These are phyloP conservation scores for Eucalyptus polybractea DNA, from an alignment of 345 rosid genomes.

Conservation along the genomic window DNA sequence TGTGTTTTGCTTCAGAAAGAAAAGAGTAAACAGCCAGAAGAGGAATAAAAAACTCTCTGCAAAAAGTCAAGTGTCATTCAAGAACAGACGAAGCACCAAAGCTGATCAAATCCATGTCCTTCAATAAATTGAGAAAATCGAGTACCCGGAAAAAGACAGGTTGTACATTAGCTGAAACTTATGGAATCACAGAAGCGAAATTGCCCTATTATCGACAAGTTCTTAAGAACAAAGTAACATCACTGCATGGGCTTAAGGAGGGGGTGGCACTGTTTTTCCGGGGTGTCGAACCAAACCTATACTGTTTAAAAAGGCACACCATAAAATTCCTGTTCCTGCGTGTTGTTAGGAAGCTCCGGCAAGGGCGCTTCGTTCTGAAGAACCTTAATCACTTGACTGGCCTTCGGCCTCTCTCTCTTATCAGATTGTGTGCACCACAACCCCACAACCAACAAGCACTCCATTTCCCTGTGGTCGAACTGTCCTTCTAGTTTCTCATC, in stretches of 20 bases:
- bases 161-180: background rate
- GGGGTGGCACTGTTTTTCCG: background rate
- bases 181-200: background rate
- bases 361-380: background rate
- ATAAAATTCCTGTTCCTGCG: background rate
- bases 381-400: background rate
- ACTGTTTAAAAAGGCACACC: background rate
- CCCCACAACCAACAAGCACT: conserved; percentile 1
- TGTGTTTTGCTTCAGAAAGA: background rate
- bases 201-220: background rate
- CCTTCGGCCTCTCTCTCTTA: background rate
- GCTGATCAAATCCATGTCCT: background rate
- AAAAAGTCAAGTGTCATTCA: background rate
- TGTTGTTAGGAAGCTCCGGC: background rate
- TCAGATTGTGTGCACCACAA: conserved; percentile 4
- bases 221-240: background rate
- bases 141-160: background rate
- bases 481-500: background rate
- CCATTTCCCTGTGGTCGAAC: conserved; percentile 4
- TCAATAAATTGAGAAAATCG: background rate
- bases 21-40: background rate
- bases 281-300: background rate
- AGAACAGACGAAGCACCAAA: background rate
- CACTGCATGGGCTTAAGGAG: background rate
- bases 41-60: background rate